Evolutionary conservation across 1,284 basidiomycete species (phyloP).

Genomic region (Ustilago xerochloae): DNA sequence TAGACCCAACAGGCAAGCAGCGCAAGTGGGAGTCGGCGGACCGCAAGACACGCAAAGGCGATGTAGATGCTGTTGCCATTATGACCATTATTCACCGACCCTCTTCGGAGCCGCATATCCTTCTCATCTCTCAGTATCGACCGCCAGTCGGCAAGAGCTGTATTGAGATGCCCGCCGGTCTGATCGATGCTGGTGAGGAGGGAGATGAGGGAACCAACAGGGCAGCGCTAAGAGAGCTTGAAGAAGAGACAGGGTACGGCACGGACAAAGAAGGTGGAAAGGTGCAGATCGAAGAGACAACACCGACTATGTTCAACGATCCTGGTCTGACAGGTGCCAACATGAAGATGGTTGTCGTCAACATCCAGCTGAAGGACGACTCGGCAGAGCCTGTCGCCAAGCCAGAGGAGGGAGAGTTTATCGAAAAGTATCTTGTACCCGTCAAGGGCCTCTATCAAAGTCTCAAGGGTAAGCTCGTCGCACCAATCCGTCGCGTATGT

Average conservation of each 20-base stretch:
- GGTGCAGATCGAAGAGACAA: slow-evolving; percentile 52
- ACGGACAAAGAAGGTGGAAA: slow-evolving; percentile 48
- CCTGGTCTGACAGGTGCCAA: slow-evolving; percentile 62
- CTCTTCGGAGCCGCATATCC: slow-evolving; percentile 46
- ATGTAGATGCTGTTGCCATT: slow-evolving; percentile 66
- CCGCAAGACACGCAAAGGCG: slow-evolving; percentile 63
- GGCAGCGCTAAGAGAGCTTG: slow-evolving; percentile 62
- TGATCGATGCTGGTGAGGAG: slow-evolving; percentile 64
- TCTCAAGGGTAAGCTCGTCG: slow-evolving; percentile 48
- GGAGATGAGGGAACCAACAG: slow-evolving; percentile 56
- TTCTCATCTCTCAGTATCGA: slow-evolving; percentile 63
- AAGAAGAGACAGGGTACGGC: slow-evolving; percentile 67
- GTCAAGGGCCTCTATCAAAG: slow-evolving; percentile 49
- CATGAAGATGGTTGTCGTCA: slow-evolving; percentile 63
- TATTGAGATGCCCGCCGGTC: slow-evolving; percentile 67
- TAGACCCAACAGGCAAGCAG: slow-evolving; percentile 61
- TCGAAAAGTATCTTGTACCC: slow-evolving; percentile 64
- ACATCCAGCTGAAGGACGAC: slow-evolving; percentile 59
- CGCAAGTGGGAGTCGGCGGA: slow-evolving; percentile 66
- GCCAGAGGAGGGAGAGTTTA: slow-evolving; percentile 66
- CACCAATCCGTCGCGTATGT: not conserved
- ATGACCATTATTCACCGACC: slow-evolving; percentile 63
- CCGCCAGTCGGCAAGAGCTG: slow-evolving; percentile 57
- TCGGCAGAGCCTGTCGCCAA: slow-evolving; percentile 62
- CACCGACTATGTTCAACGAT: slow-evolving; percentile 59